phyloP scores from a whole-genome alignment of 805 yeast species.

The Sugiyamaella qingdaonensis region DNA sequence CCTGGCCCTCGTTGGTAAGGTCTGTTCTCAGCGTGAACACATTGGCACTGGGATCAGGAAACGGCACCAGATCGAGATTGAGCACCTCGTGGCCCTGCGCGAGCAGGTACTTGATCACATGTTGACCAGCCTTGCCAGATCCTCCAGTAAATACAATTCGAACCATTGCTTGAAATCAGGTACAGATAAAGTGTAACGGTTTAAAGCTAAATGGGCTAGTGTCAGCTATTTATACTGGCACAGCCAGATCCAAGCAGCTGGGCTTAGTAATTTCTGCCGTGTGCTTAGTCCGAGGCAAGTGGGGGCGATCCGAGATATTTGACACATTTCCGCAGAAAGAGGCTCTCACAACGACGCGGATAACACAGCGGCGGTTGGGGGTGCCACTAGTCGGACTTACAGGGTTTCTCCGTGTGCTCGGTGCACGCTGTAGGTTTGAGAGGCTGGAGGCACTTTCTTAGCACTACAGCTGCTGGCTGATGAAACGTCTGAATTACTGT shows the following conservation, averaged over 20 bases:
- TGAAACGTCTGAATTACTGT: too few species aligned
- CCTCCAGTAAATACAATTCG: constrained; percentile 17
- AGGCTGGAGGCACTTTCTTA: too few species aligned
- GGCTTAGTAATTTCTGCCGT: not conserved
- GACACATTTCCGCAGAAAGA: too few species aligned
- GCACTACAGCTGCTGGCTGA: too few species aligned
- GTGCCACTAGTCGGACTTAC: too few species aligned
- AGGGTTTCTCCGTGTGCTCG: too few species aligned
- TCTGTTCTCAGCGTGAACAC: constrained; percentile 15
- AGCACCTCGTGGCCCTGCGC: constrained; percentile 16
- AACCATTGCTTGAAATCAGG: not conserved
- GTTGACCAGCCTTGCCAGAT: constrained; percentile 15
- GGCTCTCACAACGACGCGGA: too few species aligned
- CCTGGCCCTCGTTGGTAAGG: constrained; percentile 15
- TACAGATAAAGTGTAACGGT: too few species aligned
- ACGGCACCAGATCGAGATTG: constrained; percentile 15
- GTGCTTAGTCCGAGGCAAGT: not conserved
- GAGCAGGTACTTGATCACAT: constrained; percentile 12
- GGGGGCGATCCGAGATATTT: not conserved
- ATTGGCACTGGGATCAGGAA: constrained; percentile 14
- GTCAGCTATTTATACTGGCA: not conserved
- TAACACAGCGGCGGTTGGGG: too few species aligned
- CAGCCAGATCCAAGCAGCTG: not conserved
- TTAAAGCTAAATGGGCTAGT: not conserved
- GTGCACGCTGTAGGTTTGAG: too few species aligned